Conservation (phyloP, 2,329 filamentous ascomycete species). For the Penicillium occitanis region DNA sequence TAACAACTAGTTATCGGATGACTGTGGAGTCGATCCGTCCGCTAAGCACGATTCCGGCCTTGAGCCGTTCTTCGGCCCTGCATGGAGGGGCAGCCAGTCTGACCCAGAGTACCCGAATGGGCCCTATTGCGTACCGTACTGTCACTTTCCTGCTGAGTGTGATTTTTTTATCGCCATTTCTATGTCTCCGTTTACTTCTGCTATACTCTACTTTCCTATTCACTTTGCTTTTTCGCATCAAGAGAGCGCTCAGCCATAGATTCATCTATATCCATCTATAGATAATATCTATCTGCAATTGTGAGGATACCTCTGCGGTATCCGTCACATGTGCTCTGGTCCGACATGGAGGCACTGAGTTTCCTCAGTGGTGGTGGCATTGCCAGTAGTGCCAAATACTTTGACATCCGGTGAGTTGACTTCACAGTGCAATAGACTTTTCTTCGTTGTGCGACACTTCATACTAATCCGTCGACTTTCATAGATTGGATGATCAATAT, state of each 20-base stretch:
- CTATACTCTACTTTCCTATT: not conserved
- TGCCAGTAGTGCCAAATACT: slow-evolving; percentile 50
- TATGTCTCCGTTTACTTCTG: not conserved
- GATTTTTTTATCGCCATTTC: not conserved
- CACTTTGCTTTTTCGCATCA: not conserved
- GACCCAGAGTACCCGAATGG: not conserved
- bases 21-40: not conserved
- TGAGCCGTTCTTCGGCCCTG: slow-evolving; percentile 14
- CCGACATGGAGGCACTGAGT: slow-evolving; percentile 44
- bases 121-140: not conserved
- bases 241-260: too few relatives aligned
- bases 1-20: not conserved
- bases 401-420: slow-evolving; percentile 48
- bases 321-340: slow-evolving; percentile 7
- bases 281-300: not conserved
- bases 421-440: slow-evolving; percentile 3
- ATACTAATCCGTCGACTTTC: not conserved
- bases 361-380: slow-evolving; percentile 45
- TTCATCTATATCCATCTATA: not conserved
- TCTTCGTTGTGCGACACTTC: not conserved
- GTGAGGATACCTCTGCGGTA: not conserved
- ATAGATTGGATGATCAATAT: slow-evolving; percentile 73
- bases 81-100: slow-evolving; percentile 8
- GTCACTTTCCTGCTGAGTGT: not conserved
- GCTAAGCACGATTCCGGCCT: slow-evolving; percentile 9